Conservation (phyloP, 495 filamentous ascomycete species). For the Immersiella caudata region DNA sequence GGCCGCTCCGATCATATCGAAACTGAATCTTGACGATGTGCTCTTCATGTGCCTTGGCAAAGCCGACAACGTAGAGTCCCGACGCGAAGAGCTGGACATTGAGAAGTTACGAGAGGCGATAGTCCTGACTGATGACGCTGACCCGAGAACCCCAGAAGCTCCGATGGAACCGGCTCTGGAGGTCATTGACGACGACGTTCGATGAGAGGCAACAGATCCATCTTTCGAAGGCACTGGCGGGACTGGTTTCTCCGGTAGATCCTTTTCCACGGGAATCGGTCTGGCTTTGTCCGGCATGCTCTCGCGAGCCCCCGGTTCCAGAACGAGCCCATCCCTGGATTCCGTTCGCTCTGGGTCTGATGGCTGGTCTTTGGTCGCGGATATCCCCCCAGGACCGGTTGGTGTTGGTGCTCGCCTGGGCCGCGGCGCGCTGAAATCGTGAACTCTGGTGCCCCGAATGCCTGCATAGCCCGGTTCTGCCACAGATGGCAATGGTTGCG, state of each 20-base stretch:
- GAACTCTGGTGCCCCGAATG: conserved; percentile 80
- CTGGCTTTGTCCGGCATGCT: neutral
- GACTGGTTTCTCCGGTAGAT: conserved; percentile 23
- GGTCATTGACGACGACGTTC: conserved; percentile 35
- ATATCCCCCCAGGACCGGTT: conserved; percentile 21
- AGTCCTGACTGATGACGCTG: conserved; percentile 34
- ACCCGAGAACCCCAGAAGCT: conserved; percentile 14
- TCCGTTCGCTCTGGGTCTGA: neutral
- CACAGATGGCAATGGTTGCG: conserved; percentile 54
- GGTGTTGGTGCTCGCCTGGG: conserved; percentile 55
- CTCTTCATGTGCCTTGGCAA: conserved; percentile 78
- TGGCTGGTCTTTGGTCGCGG: neutral
- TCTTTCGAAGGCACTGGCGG: conserved; percentile 47
- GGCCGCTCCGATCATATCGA: conserved; percentile 85
- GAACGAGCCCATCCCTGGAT: neutral
- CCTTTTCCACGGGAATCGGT: conserved; percentile 14
- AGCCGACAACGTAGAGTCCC: conserved; percentile 51
- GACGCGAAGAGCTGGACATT: conserved; percentile 42
- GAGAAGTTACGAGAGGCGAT: conserved; percentile 40
- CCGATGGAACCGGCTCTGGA: conserved; percentile 37
- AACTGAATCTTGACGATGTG: conserved; percentile 87
- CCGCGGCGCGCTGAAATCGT: conserved; percentile 88
- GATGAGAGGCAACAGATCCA: conserved; percentile 27
- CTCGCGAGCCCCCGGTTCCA: neutral
- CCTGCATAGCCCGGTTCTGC: conserved; percentile 63